These are phyloP conservation scores for Ogataea hybrid DNA, from an alignment of 1,139 yeast genomes.

Conservation along the genomic window DNA sequence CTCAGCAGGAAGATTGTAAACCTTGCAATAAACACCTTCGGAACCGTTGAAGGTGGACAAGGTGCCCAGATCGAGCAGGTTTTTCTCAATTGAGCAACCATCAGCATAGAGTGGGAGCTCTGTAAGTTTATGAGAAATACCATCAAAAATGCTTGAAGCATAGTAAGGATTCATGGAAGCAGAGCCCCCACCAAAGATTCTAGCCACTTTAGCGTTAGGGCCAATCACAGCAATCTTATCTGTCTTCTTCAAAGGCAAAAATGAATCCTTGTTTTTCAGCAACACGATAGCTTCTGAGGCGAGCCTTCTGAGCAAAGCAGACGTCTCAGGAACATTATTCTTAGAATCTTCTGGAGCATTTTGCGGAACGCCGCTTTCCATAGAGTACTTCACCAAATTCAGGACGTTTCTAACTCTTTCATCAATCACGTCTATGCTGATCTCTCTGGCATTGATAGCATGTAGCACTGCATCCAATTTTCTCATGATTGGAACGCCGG, in stretches of 20 bases:
- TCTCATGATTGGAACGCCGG: constrained; percentile 55
- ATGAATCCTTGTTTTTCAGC: constrained; percentile 46
- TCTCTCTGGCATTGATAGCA: constrained; percentile 32
- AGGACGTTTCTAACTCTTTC: constrained; percentile 47
- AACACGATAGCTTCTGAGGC: constrained; percentile 54
- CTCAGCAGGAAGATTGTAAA: constrained; percentile 40
- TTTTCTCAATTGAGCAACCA: constrained; percentile 37
- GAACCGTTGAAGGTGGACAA: constrained; percentile 37
- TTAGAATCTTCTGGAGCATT: constrained; percentile 40
- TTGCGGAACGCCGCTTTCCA: constrained; percentile 38
- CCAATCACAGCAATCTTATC: constrained; percentile 49
- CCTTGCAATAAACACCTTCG: constrained; percentile 41
- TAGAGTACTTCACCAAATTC: constrained; percentile 43
- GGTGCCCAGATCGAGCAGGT: constrained; percentile 34
- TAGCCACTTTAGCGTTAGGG: constrained; percentile 45
- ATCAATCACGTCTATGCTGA: constrained; percentile 25
- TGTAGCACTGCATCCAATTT: constrained; percentile 39
- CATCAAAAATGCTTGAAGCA: constrained; percentile 45
- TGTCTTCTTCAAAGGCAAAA: constrained; percentile 42
- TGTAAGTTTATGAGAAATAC: constrained; percentile 35
- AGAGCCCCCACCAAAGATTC: constrained; percentile 51
- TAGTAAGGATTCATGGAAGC: constrained; percentile 47
- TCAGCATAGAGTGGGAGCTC: constrained; percentile 33
- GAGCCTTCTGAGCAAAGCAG: constrained; percentile 41
- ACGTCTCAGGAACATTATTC: constrained; percentile 46